phyloP scores from a whole-genome alignment of 495 filamentous ascomycete genomes.

The Cercophora newfieldiana region DNA sequence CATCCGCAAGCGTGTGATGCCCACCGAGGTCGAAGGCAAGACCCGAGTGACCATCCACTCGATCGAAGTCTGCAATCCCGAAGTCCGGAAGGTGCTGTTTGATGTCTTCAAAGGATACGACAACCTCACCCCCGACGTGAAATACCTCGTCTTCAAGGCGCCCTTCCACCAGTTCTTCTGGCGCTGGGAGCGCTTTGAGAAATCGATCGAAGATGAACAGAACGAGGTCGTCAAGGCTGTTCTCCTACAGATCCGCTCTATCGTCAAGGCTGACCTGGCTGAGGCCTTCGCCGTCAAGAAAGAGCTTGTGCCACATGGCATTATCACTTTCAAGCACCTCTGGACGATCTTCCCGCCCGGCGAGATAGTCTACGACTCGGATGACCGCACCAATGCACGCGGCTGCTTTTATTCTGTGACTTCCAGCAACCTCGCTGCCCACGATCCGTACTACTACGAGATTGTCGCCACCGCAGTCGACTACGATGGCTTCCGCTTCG shows the following conservation, averaged over 20 bases:
- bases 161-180: slow-evolving; percentile 30
- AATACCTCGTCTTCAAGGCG: slow-evolving; percentile 30
- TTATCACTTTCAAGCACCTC: slow-evolving; percentile 31
- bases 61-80: slow-evolving; percentile 43
- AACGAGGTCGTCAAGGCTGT: slow-evolving; percentile 21
- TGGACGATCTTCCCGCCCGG: slow-evolving; percentile 38
- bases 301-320: slow-evolving; percentile 23
- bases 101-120: slow-evolving; percentile 60
- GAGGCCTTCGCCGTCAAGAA: slow-evolving; percentile 25
- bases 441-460: not conserved
- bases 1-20: slow-evolving; percentile 21
- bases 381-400: slow-evolving; percentile 46
- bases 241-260: slow-evolving; percentile 23
- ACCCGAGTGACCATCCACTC: slow-evolving; percentile 21
- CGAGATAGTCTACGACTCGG: slow-evolving; percentile 21
- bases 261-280: slow-evolving; percentile 25
- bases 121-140: slow-evolving; percentile 56
- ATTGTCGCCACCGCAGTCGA: not conserved
- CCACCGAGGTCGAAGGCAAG: slow-evolving; percentile 7
- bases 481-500: not conserved
- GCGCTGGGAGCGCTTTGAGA: slow-evolving; percentile 27
- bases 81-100: slow-evolving; percentile 63
- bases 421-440: not conserved
- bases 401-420: slow-evolving; percentile 44
- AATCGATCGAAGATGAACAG: slow-evolving; percentile 20